Evolutionary conservation across 2,329 filamentous ascomycete genomes (phyloP).

Genomic region (Ceratocystis cubensis): DNA sequence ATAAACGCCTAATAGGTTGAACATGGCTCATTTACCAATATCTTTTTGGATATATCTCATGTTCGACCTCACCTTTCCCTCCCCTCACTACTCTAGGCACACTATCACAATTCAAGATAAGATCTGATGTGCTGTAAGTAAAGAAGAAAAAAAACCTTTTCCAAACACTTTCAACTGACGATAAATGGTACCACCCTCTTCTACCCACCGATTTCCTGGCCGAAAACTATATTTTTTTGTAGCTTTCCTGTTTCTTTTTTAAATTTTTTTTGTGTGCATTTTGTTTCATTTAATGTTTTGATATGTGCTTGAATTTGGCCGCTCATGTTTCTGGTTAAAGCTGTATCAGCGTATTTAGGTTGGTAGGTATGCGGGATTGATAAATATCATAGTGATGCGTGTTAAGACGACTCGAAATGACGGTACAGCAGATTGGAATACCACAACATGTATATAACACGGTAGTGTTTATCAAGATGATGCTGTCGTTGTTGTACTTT

Average conservation of each 20-base stretch:
- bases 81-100: not conserved
- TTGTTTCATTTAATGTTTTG: not conserved
- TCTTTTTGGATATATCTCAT: not conserved
- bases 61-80: not conserved
- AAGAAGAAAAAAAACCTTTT: not conserved
- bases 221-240: not conserved
- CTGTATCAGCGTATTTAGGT: slow-evolving; percentile 10
- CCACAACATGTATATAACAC: slow-evolving; percentile 10
- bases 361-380: slow-evolving; percentile 2
- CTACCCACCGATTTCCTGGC: not conserved
- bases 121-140: slow-evolving; percentile 4
- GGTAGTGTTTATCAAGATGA: slow-evolving; percentile 4
- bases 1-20: not conserved
- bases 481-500: slow-evolving; percentile 12
- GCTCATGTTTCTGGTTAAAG: slow-evolving; percentile 5
- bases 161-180: slow-evolving; percentile 10
- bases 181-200: not conserved
- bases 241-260: not conserved
- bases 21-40: not conserved
- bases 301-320: slow-evolving; percentile 10
- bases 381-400: slow-evolving; percentile 10
- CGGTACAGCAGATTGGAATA: slow-evolving; percentile 11
- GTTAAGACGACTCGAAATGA: slow-evolving; percentile 9
- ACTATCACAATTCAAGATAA: not conserved
- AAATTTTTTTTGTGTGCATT: not conserved